Evolutionary conservation across 352 stramenopile species (phyloP).

Genomic region (Stramenopiles sp.): DNA sequence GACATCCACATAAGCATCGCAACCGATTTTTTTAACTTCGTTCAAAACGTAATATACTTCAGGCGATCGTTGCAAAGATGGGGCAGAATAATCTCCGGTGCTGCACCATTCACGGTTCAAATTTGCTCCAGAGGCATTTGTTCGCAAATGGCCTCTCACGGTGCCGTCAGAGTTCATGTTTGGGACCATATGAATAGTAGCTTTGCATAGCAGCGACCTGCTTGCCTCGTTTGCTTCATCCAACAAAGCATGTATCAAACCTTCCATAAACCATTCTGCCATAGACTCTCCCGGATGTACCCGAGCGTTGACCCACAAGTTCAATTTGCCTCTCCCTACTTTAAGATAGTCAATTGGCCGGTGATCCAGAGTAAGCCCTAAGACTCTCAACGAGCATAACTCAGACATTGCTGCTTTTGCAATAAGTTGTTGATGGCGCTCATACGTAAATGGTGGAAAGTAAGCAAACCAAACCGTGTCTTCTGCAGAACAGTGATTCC

Average conservation of each 20-base stretch:
- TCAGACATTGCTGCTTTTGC: conserved; percentile 18
- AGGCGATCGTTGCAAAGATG: conserved; percentile 32
- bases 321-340: conserved; percentile 30
- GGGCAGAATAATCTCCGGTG: conserved; percentile 31
- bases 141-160: conserved; percentile 36
- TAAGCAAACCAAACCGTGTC: conserved; percentile 37
- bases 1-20: conserved; percentile 45
- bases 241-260: conserved; percentile 31
- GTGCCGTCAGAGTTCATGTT: conserved; percentile 46
- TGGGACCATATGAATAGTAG: conserved; percentile 42
- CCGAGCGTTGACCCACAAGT: conserved; percentile 40
- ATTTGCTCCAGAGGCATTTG: conserved; percentile 40
- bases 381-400: conserved; percentile 9
- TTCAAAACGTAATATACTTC: conserved; percentile 39
- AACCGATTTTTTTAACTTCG: conserved; percentile 39
- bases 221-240: conserved; percentile 10
- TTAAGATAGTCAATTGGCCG: conserved; percentile 39
- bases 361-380: conserved; percentile 35
- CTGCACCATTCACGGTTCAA: conserved; percentile 47
- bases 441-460: conserved; percentile 37
- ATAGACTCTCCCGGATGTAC: conserved; percentile 43
- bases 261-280: conserved; percentile 41
- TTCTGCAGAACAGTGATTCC: conserved; percentile 29
- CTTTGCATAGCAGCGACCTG: conserved; percentile 24
- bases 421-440: conserved; percentile 36